These are phyloP conservation scores for Globisporangium ultimum DNA, from an alignment of 352 stramenopile species.

Conservation along the genomic window DNA sequence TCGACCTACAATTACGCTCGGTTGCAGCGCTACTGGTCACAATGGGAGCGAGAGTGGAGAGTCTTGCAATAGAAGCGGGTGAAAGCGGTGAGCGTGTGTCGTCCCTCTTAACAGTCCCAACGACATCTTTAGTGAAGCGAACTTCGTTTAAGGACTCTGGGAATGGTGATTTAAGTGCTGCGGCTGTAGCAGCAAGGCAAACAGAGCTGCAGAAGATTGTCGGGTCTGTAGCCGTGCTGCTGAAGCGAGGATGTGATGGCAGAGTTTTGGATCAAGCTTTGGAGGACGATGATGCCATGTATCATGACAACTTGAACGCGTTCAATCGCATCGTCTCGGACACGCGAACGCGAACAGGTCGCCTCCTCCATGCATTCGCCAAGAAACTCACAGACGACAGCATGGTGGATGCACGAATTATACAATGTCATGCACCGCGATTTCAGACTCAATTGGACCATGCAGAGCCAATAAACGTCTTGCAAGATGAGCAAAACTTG, in stretches of 20 bases:
- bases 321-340: slow-evolving; percentile 5
- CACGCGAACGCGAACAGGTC: slow-evolving; percentile 6
- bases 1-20: slow-evolving; percentile 6
- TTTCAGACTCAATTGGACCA: not conserved
- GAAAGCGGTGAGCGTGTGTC: not conserved
- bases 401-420: not conserved
- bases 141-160: not conserved
- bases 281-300: not conserved
- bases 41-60: not conserved
- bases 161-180: not conserved
- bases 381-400: slow-evolving; percentile 5
- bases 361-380: slow-evolving; percentile 5
- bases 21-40: slow-evolving; percentile 1
- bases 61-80: not conserved
- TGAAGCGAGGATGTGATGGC: not conserved
- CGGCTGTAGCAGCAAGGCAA: not conserved
- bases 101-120: not conserved
- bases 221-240: not conserved
- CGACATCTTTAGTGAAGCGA: not conserved
- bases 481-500: not conserved
- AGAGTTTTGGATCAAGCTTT: not conserved
- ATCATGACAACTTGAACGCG: slow-evolving; percentile 3
- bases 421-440: not conserved
- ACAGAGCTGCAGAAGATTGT: slow-evolving; percentile 1
- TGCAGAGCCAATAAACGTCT: not conserved